Percentiles rank a stretch among this genome's conserved stretches.
These are phyloP conservation scores for Epichloe typhina DNA, from an alignment of 2,329 filamentous ascomycete genomes.

Conservation along the genomic window DNA sequence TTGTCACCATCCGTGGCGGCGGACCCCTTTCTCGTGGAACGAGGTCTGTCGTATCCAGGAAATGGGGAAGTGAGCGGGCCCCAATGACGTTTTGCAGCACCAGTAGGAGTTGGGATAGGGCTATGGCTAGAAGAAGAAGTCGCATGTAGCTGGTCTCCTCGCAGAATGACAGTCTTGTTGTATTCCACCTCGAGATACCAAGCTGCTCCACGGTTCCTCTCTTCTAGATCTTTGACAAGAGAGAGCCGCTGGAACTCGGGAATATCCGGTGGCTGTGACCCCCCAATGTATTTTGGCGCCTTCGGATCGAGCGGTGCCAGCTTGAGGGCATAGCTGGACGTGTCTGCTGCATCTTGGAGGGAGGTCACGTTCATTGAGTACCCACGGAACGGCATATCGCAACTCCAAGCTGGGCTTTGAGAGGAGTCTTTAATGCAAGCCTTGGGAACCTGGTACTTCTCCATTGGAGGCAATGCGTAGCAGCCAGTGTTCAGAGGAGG, in stretches of 20 bases:
- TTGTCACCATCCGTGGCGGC: slow-evolving; percentile 32
- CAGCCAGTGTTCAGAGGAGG: slow-evolving; percentile 39
- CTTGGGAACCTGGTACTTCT: slow-evolving; percentile 33
- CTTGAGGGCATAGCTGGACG: slow-evolving; percentile 27
- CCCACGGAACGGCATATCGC: slow-evolving; percentile 35
- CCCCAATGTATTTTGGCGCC: slow-evolving; percentile 32
- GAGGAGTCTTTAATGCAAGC: slow-evolving; percentile 43
- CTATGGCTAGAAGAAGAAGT: not conserved
- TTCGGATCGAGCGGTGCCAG: slow-evolving; percentile 26
- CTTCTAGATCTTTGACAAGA: slow-evolving; percentile 39
- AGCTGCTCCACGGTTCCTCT: slow-evolving; percentile 36
- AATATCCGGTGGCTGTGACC: slow-evolving; percentile 38
- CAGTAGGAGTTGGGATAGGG: slow-evolving; percentile 7
- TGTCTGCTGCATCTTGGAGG: slow-evolving; percentile 14
- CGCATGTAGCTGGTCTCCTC: slow-evolving; percentile 23
- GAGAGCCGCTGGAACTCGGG: slow-evolving; percentile 23
- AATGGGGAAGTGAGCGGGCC: slow-evolving; percentile 7
- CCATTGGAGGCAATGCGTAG: slow-evolving; percentile 41
- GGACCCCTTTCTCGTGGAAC: slow-evolving; percentile 10
- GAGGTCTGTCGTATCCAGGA: slow-evolving; percentile 14
- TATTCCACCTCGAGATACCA: slow-evolving; percentile 40
- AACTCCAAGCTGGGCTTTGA: slow-evolving; percentile 50
- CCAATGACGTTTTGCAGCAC: slow-evolving; percentile 16
- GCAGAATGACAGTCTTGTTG: slow-evolving; percentile 43
- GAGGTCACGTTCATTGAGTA: slow-evolving; percentile 29